phyloP scores from a whole-genome alignment of 768 basidiomycete genomes.

The Aureoboletus auriporus region DNA sequence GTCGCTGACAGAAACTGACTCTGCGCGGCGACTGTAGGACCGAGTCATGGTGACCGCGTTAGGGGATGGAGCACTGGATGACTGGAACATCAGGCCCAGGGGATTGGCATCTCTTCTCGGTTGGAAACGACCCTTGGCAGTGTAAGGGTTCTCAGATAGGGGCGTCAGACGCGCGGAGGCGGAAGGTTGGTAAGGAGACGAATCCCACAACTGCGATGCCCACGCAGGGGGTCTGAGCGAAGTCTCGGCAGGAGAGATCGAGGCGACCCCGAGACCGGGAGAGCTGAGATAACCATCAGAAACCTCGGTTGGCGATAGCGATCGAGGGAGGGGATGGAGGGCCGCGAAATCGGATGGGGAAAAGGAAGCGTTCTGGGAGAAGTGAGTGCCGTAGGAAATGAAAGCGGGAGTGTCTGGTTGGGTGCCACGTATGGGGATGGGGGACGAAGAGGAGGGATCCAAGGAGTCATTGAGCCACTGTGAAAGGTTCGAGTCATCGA shows the following conservation, averaged over 20 bases:
- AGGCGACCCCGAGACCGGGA: slow-evolving; percentile 43
- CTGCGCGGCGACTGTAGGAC: slow-evolving; percentile 62
- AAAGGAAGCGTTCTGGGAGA: slow-evolving; percentile 48
- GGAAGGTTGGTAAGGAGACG: slow-evolving; percentile 42
- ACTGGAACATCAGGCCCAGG: slow-evolving; percentile 59
- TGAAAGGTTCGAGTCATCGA: slow-evolving; percentile 40
- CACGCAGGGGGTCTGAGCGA: slow-evolving; percentile 57
- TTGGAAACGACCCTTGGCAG: slow-evolving; percentile 35
- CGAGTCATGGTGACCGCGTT: slow-evolving; percentile 49
- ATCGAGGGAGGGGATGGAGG: slow-evolving; percentile 58
- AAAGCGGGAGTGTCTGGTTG: slow-evolving; percentile 45
- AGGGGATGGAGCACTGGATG: slow-evolving; percentile 65
- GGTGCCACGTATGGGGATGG: slow-evolving; percentile 58
- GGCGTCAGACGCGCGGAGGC: slow-evolving; percentile 44
- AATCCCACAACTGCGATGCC: slow-evolving; percentile 65
- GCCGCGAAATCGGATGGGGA: slow-evolving; percentile 62
- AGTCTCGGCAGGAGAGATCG: slow-evolving; percentile 61
- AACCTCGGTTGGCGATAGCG: slow-evolving; percentile 53
- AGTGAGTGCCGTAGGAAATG: slow-evolving; percentile 45
- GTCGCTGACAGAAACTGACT: slow-evolving; percentile 55
- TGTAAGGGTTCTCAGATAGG: slow-evolving; percentile 38
- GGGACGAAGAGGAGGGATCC: slow-evolving; percentile 44
- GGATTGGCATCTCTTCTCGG: slow-evolving; percentile 40
- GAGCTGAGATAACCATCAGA: slow-evolving; percentile 44
- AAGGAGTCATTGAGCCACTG: slow-evolving; percentile 61